phyloP scores from a whole-genome alignment of 176 grass and related monocot genomes.

The Rhipidocladum racemiflorum region DNA sequence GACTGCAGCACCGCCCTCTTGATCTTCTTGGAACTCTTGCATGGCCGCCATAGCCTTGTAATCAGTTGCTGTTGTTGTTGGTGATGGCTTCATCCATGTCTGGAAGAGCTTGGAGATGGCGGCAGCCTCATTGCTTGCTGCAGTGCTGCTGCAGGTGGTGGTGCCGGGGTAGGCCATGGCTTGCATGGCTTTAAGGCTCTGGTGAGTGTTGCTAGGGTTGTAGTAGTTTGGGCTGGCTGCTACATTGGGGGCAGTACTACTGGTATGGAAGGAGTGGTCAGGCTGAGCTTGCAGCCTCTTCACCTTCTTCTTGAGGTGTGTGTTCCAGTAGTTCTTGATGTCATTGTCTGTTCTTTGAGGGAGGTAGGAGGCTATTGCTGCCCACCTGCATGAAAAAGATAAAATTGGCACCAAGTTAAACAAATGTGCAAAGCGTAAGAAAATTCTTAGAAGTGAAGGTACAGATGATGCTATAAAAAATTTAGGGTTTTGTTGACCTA shows the following conservation, averaged over 20 bases:
- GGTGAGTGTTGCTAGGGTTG: conserved; percentile 29
- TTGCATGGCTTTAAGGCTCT: conserved; percentile 27
- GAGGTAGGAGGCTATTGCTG: conserved; percentile 60
- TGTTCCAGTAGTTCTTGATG: conserved; percentile 74
- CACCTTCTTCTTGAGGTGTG: conserved; percentile 62
- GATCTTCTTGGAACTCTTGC: conserved; percentile 29
- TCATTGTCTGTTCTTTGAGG: conserved; percentile 58
- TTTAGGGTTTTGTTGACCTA: neutral
- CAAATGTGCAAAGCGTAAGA: neutral
- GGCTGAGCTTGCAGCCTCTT: conserved; percentile 48
- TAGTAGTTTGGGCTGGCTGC: conserved; percentile 40
- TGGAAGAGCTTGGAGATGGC: conserved; percentile 35
- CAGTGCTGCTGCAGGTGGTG: neutral
- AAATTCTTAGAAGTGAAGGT: neutral
- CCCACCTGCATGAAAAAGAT: conserved; percentile 29
- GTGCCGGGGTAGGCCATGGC: conserved; percentile 19
- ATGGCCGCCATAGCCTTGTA: conserved; percentile 20
- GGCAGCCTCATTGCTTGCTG: neutral
- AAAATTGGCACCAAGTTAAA: neutral
- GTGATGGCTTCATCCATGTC: conserved; percentile 41
- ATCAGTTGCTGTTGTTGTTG: neutral
- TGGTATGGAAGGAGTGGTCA: conserved; percentile 36
- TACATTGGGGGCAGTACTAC: neutral
- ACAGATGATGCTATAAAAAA: neutral
- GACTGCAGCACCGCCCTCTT: neutral